A percentile compares a stretch with the other conserved stretches of the same genome.
phyloP scores from a whole-genome alignment of 371 early-diverging fungal species.

The Mortierella sp. region DNA sequence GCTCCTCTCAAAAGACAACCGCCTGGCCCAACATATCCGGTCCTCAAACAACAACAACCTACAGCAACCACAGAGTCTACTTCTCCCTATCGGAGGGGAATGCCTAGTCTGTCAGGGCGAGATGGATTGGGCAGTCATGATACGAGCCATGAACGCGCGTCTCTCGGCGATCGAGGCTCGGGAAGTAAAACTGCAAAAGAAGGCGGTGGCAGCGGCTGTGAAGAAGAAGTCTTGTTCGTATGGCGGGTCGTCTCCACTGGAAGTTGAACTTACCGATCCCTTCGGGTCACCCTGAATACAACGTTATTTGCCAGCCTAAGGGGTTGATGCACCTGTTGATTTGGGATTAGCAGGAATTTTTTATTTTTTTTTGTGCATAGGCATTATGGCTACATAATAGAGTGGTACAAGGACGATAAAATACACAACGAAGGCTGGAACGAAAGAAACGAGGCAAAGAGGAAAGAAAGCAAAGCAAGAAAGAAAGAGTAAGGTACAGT shows the following conservation, averaged over 20 bases:
- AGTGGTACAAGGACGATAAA: neutral
- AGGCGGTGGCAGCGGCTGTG: too few relatives aligned
- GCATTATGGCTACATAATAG: neutral
- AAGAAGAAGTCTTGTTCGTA: neutral
- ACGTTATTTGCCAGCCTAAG: neutral
- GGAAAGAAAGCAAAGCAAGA: neutral
- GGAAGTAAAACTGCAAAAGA: neutral
- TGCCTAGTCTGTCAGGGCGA: conserved; percentile 28
- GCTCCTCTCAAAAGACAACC: conserved; percentile 25
- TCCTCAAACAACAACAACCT: neutral
- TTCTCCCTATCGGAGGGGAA: conserved; percentile 31
- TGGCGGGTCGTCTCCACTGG: neutral
- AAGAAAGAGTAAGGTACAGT: neutral
- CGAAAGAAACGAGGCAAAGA: neutral
- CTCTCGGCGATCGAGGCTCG: neutral
- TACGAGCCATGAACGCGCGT: conserved; percentile 42
- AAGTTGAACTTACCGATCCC: neutral
- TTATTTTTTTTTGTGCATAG: conserved; percentile 2
- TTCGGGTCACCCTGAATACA: neutral
- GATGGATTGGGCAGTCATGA: conserved; percentile 33
- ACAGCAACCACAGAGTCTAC: neutral
- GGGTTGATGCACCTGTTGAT: neutral
- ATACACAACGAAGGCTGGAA: conserved; percentile 6
- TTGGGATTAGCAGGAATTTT: neutral
- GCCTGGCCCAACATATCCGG: neutral